Conservation (phyloP, 2,329 filamentous ascomycete species). For the Lachnellula occidentalis region DNA sequence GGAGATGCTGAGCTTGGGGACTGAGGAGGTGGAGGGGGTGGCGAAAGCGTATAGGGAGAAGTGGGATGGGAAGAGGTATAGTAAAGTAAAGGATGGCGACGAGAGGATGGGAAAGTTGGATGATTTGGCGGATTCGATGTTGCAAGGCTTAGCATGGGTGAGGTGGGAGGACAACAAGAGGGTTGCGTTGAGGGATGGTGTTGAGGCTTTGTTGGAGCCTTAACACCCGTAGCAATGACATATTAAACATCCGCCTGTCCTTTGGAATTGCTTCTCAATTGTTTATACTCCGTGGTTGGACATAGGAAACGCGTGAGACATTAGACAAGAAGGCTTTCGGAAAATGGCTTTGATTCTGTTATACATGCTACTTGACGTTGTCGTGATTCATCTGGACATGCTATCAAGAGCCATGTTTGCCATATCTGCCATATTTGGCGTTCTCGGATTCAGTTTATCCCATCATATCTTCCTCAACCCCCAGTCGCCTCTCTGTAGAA, state of each 20-base stretch:
- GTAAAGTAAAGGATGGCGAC: conserved; percentile 24
- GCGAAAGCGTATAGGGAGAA: conserved; percentile 33
- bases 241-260: too few relatives aligned
- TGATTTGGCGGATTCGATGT: conserved; percentile 72
- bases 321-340: too few relatives aligned
- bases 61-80: conserved; percentile 25
- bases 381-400: too few relatives aligned
- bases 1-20: conserved; percentile 28
- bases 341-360: too few relatives aligned
- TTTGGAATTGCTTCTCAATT: too few relatives aligned
- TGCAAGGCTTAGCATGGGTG: conserved; percentile 73
- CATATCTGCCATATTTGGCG: too few relatives aligned
- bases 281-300: too few relatives aligned
- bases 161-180: conserved; percentile 63
- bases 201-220: conserved; percentile 25
- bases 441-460: too few relatives aligned
- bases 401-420: too few relatives aligned
- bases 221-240: background rate
- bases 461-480: conserved; percentile 17
- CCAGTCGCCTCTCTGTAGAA: conserved; percentile 85
- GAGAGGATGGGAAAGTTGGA: conserved; percentile 58
- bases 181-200: conserved; percentile 30
- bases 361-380: too few relatives aligned
- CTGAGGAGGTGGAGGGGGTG: conserved; percentile 32
- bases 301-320: too few relatives aligned